phyloP scores from a whole-genome alignment of 2,329 filamentous ascomycete genomes.

The Chaetomiaceae sp. region DNA sequence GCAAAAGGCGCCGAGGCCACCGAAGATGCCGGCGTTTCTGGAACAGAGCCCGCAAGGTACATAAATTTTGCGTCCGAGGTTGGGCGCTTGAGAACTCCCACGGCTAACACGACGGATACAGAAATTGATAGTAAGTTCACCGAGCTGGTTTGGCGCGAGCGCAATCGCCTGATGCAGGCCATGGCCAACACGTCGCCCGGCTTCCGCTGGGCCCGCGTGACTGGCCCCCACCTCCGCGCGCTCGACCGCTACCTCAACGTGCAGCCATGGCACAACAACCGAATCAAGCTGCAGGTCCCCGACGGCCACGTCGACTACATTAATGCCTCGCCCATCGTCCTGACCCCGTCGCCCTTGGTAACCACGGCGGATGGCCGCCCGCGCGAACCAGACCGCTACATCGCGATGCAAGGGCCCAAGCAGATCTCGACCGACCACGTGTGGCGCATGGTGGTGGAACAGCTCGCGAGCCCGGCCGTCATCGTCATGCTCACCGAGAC shows the following conservation, averaged over 20 bases:
- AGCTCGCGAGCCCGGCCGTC: constrained; percentile 64
- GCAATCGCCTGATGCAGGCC: constrained; percentile 39
- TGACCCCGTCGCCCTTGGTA: constrained; percentile 41
- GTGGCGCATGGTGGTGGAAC: constrained; percentile 93
- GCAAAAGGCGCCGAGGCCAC: constrained; percentile 3
- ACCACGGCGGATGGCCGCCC: constrained; percentile 17
- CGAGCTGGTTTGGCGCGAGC: constrained; percentile 49
- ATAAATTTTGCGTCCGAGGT: no score
- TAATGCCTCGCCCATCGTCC: constrained; percentile 67
- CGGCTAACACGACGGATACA: constrained; percentile 22
- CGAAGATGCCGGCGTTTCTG: constrained; percentile 44
- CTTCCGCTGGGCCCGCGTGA: constrained; percentile 46
- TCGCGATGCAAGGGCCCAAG: constrained; percentile 92
- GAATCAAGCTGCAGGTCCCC: constrained; percentile 73
- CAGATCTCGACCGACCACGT: constrained; percentile 68
- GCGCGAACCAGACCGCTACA: constrained; percentile 55
- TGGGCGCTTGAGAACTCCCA: no score
- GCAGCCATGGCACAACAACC: constrained; percentile 81
- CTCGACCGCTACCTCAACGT: constrained; percentile 89
- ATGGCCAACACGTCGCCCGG: constrained; percentile 33
- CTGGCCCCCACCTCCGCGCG: constrained; percentile 46
- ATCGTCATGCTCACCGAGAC: constrained; percentile 94
- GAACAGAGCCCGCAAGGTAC: constrained; percentile 28
- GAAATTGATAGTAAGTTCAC: constrained; percentile 47
- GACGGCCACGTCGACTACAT: constrained; percentile 70